A percentile compares a stretch with the other conserved stretches of the same genome.
Conservation (phyloP, 192 early-diverging fungal species). For the Thamnidium elegans region DNA sequence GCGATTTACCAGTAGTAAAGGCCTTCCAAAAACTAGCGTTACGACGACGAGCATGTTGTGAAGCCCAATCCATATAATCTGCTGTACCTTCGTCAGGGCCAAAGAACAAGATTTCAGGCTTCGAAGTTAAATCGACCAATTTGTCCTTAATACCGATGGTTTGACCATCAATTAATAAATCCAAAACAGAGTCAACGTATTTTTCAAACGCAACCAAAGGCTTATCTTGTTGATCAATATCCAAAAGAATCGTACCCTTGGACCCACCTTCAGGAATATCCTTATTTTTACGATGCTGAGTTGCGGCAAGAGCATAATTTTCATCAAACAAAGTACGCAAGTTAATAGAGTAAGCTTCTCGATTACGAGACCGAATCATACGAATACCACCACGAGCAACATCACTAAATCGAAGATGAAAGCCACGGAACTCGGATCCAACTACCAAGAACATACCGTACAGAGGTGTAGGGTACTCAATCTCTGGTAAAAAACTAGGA, state of each 20-base stretch:
- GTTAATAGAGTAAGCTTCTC: constrained; percentile 97
- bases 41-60: constrained; percentile 86
- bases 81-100: constrained; percentile 99
- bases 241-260: constrained; percentile 97
- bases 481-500: constrained; percentile 85
- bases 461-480: constrained; percentile 90
- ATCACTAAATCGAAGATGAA: constrained; percentile 97
- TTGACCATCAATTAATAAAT: constrained; percentile 87
- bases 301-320: constrained; percentile 95
- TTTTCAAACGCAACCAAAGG: constrained; percentile 95
- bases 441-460: constrained; percentile 97
- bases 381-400: constrained; percentile 99
- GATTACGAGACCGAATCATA: constrained; percentile 95
- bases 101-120: constrained; percentile 98
- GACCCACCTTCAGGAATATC: constrained; percentile 99
- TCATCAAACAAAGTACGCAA: constrained; percentile 95
- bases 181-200: constrained; percentile 94
- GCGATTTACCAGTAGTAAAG: constrained; percentile 98
- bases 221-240: constrained; percentile 92
- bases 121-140: constrained; percentile 86
- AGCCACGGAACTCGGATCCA: constrained; percentile 97
- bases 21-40: constrained; percentile 98
- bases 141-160: constrained; percentile 98
- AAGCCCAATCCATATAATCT: constrained; percentile 99
- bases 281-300: constrained; percentile 99